Evolutionary conservation across 1,284 basidiomycete genomes (phyloP), one percentile per base, ranked within the genome.

Genomic region (Hemileia vastatrix): DNA sequence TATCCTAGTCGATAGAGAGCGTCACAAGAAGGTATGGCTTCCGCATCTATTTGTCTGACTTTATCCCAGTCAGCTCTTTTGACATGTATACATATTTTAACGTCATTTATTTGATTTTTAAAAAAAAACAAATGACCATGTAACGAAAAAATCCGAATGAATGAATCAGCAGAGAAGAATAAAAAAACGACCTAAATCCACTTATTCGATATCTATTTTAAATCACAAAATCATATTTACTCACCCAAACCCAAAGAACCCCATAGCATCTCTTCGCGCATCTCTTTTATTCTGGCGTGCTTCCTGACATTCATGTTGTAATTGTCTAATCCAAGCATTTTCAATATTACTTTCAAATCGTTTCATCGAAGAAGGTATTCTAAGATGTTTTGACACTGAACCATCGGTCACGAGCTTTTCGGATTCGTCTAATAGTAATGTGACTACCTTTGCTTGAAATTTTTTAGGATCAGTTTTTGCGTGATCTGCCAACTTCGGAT

Each of bases 401-500:
- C 53, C 4, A 24, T 9, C 15, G 19, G 23, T 40, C 9, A 56
- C n/a, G n/a, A 63, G 33, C 8, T 21, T 19, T 1, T n/a, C 21
- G 13, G 60, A 55, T 49, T 63, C 60, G 19, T 6, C 45, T 18
- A 56, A 24, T 11, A 63, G 43, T 6, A 50, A 47, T 43, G 49
- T 23, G 13, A 63, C 43, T 3, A 44, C 19, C 43, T 44, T 44
- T 13, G 8, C 2, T 44, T 44, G 15, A 4, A 44, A 44, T 21
- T 50, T 2, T 18, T 19, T 44, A 1, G 40, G 15, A 27, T 19
- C 48, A 8, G 18, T 40, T 1, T 51, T 48, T 2, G 27, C 44
- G 43, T 66, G 67, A 13, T 50, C 57, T 13, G 59, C n/a, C 6
- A 66, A 61, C 19, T 59, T 63, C 6, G 60, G 45, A 18, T 66